A percentile compares a stretch with the other conserved stretches of the same genome.
Conservation (phyloP, 2,329 filamentous ascomycete genomes). For the Arthrobotrys musiformis region DNA sequence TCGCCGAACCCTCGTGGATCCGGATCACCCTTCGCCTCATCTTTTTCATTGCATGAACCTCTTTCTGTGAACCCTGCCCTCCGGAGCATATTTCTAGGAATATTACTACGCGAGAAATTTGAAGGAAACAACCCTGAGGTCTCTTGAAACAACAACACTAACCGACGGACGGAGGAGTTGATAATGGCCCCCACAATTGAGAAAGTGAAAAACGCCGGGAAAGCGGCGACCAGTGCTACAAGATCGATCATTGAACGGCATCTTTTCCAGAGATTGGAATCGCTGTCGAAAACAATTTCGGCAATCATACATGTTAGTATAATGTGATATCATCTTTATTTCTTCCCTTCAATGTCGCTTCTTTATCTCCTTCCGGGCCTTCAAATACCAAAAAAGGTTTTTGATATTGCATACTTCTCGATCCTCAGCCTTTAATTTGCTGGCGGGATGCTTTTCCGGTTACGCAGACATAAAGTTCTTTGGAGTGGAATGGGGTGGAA, state of each 20-base stretch:
- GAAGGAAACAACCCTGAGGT: slow-evolving; percentile 9
- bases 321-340: slow-evolving; percentile 21
- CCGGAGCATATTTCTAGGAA: slow-evolving; percentile 41
- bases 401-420: neutral
- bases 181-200: slow-evolving; percentile 26
- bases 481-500: neutral
- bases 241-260: slow-evolving; percentile 62
- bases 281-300: slow-evolving; percentile 74
- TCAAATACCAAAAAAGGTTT: neutral
- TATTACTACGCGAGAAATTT: slow-evolving; percentile 40
- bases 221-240: slow-evolving; percentile 23
- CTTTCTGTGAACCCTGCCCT: slow-evolving; percentile 13
- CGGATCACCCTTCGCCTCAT: slow-evolving; percentile 8
- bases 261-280: slow-evolving; percentile 73
- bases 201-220: slow-evolving; percentile 5
- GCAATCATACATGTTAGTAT: slow-evolving; percentile 69
- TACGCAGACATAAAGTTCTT: slow-evolving; percentile 9
- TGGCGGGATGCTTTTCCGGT: slow-evolving; percentile 19
- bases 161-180: slow-evolving; percentile 1
- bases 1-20: slow-evolving; percentile 33
- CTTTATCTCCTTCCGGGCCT: neutral
- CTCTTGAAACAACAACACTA: slow-evolving; percentile 39
- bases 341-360: neutral
- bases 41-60: slow-evolving; percentile 28
- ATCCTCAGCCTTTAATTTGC: slow-evolving; percentile 1